Conservation (phyloP, 2,329 filamentous ascomycete species). For the Diaporthe eres region DNA sequence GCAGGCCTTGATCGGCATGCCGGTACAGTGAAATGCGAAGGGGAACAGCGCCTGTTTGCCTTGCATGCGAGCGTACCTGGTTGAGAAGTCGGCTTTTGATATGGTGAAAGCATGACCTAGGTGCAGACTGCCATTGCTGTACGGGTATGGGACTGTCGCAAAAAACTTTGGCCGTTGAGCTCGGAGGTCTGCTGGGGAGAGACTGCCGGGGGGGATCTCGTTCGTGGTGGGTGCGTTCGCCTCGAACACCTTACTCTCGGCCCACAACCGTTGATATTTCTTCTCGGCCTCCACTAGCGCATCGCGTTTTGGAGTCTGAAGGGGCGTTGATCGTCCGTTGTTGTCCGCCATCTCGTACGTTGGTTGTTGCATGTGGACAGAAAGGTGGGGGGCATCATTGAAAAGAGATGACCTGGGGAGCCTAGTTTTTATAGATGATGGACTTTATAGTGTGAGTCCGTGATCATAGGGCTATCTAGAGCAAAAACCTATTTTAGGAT, state of each 20-base stretch:
- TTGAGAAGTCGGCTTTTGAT: conserved; percentile 2
- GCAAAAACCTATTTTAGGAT: not conserved
- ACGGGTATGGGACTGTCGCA: conserved; percentile 10
- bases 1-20: not conserved
- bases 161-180: conserved; percentile 10
- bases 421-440: not conserved
- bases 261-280: conserved; percentile 3
- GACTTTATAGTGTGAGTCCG: not conserved
- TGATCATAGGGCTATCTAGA: not conserved
- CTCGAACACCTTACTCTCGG: conserved; percentile 3
- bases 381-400: conserved; percentile 2
- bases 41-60: conserved; percentile 2
- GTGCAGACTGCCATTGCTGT: conserved; percentile 7
- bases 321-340: conserved; percentile 8
- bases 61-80: conserved; percentile 8
- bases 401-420: not conserved
- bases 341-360: not conserved
- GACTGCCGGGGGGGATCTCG: conserved; percentile 5
- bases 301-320: not conserved
- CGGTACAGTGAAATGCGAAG: conserved; percentile 9
- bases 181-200: conserved; percentile 2
- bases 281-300: conserved; percentile 1
- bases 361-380: not conserved
- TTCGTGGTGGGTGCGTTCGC: not conserved
- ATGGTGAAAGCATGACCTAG: conserved; percentile 11